Percentiles rank a stretch among this genome's conserved stretches.
Evolutionary conservation across 768 basidiomycete species (phyloP).

Genomic region (Pleurotus tuber-regium): DNA sequence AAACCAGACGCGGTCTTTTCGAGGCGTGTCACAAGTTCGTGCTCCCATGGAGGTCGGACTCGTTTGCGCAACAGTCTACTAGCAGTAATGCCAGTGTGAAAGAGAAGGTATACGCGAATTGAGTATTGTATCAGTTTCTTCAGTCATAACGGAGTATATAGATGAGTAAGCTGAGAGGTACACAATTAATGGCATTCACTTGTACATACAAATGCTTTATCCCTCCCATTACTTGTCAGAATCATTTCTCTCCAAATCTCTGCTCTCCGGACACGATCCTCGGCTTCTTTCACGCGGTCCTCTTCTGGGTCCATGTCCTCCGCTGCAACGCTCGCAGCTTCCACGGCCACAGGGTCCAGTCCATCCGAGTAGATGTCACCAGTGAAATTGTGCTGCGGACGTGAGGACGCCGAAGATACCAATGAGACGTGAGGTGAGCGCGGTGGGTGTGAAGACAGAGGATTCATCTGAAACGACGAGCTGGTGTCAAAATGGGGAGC

Average conservation of each 20-base stretch:
- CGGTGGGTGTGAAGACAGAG: constrained; percentile 75
- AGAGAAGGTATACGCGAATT: constrained; percentile 68
- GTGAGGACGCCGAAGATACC: constrained; percentile 28
- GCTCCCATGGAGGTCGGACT: constrained; percentile 50
- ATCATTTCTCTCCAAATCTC: constrained; percentile 83
- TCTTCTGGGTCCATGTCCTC: constrained; percentile 24
- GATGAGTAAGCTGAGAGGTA: no score
- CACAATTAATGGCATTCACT: no score
- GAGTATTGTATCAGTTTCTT: constrained; percentile 90
- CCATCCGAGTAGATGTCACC: constrained; percentile 25
- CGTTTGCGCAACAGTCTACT: constrained; percentile 46
- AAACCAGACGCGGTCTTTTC: constrained; percentile 62
- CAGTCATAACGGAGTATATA: constrained; percentile 3
- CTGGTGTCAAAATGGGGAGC: constrained; percentile 56
- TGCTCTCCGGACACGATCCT: constrained; percentile 49
- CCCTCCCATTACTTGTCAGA: constrained; percentile 73
- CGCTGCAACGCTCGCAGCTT: background rate
- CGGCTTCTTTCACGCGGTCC: constrained; percentile 40
- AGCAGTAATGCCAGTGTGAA: constrained; percentile 54
- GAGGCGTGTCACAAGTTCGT: constrained; percentile 56
- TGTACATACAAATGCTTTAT: constrained; percentile 77
- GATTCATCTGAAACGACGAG: constrained; percentile 78
- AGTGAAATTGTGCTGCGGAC: background rate
- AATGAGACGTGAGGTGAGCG: constrained; percentile 67
- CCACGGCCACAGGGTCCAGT: constrained; percentile 45